Evolutionary conservation across 2,329 filamentous ascomycete genomes (phyloP).

Genomic region (Hymenoscyphus scutula): DNA sequence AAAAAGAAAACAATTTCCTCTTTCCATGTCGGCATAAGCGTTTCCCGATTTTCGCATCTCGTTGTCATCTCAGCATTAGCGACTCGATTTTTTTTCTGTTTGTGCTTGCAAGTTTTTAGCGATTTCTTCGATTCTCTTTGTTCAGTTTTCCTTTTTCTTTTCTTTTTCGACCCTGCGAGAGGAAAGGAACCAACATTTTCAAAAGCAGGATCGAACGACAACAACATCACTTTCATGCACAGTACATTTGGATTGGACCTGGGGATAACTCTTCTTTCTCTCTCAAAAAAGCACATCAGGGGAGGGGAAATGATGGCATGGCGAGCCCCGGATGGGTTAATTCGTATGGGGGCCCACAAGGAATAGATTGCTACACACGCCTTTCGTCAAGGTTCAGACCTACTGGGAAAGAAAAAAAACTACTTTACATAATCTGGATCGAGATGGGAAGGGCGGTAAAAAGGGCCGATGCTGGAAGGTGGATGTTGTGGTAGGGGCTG

Average conservation of each 20-base stretch:
- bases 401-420: background rate
- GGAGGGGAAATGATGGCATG: background rate
- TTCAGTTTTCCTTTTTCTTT: conserved; percentile 4
- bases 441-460: background rate
- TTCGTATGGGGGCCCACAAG: background rate
- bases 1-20: conserved; percentile 18
- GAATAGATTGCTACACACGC: background rate
- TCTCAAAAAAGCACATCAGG: background rate
- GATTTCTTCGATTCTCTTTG: conserved; percentile 25
- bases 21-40: conserved; percentile 30
- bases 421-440: conserved; percentile 1
- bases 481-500: background rate
- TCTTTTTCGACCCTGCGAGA: background rate
- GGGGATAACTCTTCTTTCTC: background rate
- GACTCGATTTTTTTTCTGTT: conserved; percentile 25
- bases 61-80: conserved; percentile 29
- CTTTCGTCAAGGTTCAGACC: conserved; percentile 1
- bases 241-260: background rate
- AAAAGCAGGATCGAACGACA: background rate
- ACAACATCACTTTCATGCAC: conserved; percentile 1
- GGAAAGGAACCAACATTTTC: too few species aligned
- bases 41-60: conserved; percentile 20
- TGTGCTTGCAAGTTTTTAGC: conserved; percentile 27
- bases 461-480: background rate
- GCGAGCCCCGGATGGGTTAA: background rate